phyloP scores from a whole-genome alignment of 2,329 filamentous ascomycete species.

The Neocucurbitaria cava region DNA sequence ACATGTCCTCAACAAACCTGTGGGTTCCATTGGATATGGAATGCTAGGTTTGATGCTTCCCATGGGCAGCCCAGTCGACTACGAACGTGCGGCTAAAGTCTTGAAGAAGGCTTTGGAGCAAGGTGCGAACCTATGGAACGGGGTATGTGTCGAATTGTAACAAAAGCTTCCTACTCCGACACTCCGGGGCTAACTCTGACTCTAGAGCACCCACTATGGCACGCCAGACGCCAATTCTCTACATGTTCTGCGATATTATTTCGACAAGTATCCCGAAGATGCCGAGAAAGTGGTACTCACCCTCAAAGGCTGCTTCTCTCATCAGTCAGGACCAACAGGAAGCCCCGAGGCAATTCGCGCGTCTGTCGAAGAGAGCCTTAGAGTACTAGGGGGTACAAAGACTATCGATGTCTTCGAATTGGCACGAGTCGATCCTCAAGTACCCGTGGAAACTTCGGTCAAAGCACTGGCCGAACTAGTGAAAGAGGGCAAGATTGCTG shows the following conservation, averaged over 20 bases:
- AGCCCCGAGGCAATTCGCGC: conserved; percentile 41
- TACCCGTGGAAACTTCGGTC: conserved; percentile 50
- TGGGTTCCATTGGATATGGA: conserved; percentile 6
- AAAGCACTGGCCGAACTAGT: conserved; percentile 28
- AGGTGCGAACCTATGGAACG: conserved; percentile 55
- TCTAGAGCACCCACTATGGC: not conserved
- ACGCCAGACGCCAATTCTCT: conserved; percentile 49
- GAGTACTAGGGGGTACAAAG: conserved; percentile 1
- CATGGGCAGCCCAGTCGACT: not conserved
- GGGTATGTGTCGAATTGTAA: conserved; percentile 41
- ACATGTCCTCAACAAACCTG: conserved; percentile 1
- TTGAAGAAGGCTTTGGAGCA: conserved; percentile 44
- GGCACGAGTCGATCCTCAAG: conserved; percentile 47
- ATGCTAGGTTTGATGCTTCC: not conserved
- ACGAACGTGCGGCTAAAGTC: conserved; percentile 40
- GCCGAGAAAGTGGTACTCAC: conserved; percentile 53
- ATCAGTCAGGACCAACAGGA: conserved; percentile 40
- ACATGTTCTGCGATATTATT: conserved; percentile 54
- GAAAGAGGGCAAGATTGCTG: conserved; percentile 45
- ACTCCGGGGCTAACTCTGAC: not conserved
- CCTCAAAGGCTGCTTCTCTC: conserved; percentile 51
- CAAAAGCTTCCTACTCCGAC: conserved; percentile 44
- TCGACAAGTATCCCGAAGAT: conserved; percentile 56
- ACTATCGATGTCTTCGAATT: conserved; percentile 42
- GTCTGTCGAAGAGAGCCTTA: conserved; percentile 1